Evolutionary conservation across 345 rosid genomes (phyloP).

Genomic region (Brassica juncea): DNA sequence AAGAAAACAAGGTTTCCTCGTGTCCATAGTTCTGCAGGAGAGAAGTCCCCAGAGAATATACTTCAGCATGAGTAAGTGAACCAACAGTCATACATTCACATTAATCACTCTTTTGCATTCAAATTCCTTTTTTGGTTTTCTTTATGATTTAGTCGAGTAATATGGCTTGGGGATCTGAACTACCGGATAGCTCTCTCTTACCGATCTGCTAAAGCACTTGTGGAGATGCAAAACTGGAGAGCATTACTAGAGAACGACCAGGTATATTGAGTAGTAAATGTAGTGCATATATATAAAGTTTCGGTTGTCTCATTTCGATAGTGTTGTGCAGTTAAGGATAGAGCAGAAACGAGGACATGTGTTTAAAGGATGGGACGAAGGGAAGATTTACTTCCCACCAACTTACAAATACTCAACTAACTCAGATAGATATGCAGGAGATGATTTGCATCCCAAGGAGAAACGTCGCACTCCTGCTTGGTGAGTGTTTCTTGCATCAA

Average conservation of each 20-base stretch:
- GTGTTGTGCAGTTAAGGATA: slow-evolving; percentile 64
- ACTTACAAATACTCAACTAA: slow-evolving; percentile 96
- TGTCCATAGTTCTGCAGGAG: slow-evolving; percentile 54
- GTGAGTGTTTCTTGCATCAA: slow-evolving; percentile 45
- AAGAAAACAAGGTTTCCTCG: slow-evolving; percentile 93
- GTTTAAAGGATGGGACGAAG: slow-evolving; percentile 92
- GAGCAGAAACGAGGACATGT: slow-evolving; percentile 88
- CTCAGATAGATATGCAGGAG: slow-evolving; percentile 96
- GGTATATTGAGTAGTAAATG: slow-evolving; percentile 36
- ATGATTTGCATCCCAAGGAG: slow-evolving; percentile 86
- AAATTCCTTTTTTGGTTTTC: not conserved
- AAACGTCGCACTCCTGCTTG: slow-evolving; percentile 99
- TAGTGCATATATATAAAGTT: slow-evolving; percentile 1
- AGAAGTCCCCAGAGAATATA: slow-evolving; percentile 90
- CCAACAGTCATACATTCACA: too few relatives aligned
- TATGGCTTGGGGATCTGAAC: slow-evolving; percentile 98
- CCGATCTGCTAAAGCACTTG: slow-evolving; percentile 96
- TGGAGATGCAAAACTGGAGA: slow-evolving; percentile 99
- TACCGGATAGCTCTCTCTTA: slow-evolving; percentile 94
- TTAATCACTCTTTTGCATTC: too few relatives aligned
- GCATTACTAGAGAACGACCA: slow-evolving; percentile 93
- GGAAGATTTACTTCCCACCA: slow-evolving; percentile 96
- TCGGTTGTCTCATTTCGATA: not conserved
- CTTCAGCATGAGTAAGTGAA: slow-evolving; percentile 88
- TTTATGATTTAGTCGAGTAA: slow-evolving; percentile 65